A percentile compares a stretch with the other conserved stretches of the same genome.
Evolutionary conservation across 1,284 basidiomycete genomes (phyloP).

Genomic region (Pulchroboletus neoregius): DNA sequence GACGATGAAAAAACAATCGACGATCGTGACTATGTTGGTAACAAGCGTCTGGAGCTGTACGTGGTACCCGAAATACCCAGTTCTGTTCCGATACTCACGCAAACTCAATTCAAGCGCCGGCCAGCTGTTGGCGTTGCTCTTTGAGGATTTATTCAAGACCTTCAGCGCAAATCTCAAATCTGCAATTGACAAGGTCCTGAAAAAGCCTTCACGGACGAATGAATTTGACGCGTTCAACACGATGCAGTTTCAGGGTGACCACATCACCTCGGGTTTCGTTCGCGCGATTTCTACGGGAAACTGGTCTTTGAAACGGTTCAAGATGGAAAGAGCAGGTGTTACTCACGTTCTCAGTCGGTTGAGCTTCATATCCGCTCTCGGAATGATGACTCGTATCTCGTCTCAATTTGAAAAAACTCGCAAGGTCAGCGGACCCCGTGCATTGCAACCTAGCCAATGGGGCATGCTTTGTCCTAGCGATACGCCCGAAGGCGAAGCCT

Average conservation of each 20-base stretch:
- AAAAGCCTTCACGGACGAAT: constrained; percentile 92
- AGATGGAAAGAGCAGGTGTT: constrained; percentile 99
- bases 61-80: constrained; percentile 29
- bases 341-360: constrained; percentile 96
- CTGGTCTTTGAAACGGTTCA: constrained; percentile 99
- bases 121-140: constrained; percentile 91
- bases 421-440: constrained; percentile 97
- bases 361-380: constrained; percentile 95
- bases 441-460: constrained; percentile 98
- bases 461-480: constrained; percentile 98
- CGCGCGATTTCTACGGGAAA: constrained; percentile 99
- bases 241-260: constrained; percentile 90
- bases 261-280: constrained; percentile 94
- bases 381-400: constrained; percentile 99
- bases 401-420: constrained; percentile 99
- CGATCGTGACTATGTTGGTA: constrained; percentile 98
- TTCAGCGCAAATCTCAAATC: constrained; percentile 97
- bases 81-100: constrained; percentile 13
- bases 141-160: constrained; percentile 99
- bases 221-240: constrained; percentile 97
- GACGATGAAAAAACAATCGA: constrained; percentile 97
- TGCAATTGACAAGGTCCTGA: constrained; percentile 96
- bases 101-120: constrained; percentile 68
- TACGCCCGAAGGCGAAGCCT: constrained; percentile 99
- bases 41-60: constrained; percentile 96